Conservation (phyloP, 1,139 yeast genomes). For the Geotrichum reessii region DNA sequence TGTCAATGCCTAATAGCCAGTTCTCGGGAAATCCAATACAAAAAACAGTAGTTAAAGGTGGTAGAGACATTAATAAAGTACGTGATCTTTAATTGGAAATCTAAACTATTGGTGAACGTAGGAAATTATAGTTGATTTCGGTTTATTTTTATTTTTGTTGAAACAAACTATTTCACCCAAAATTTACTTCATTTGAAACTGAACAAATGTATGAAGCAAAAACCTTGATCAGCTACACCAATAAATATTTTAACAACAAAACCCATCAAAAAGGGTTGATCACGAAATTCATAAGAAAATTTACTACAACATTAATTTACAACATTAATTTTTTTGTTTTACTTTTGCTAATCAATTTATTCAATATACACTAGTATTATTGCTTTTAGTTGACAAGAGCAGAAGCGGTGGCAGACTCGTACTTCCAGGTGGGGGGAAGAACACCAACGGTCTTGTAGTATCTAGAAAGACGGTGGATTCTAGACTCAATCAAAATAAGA, state of each 20-base stretch:
- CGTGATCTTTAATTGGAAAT: neutral
- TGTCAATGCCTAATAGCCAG: slow-evolving; percentile 39
- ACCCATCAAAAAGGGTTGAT: neutral
- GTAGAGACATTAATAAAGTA: slow-evolving; percentile 12
- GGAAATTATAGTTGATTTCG: no score
- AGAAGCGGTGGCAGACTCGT: slow-evolving; percentile 99
- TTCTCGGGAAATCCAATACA: slow-evolving; percentile 21
- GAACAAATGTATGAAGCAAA: no score
- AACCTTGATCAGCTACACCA: no score
- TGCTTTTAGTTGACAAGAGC: slow-evolving; percentile 84
- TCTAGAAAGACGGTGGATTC: slow-evolving; percentile 99
- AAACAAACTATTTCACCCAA: no score
- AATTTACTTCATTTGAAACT: no score
- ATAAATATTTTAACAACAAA: no score
- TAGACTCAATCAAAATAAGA: slow-evolving; percentile 98
- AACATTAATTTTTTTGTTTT: neutral
- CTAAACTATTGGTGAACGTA: no score
- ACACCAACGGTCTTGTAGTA: slow-evolving; percentile 99
- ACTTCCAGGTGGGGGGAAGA: slow-evolving; percentile 99
- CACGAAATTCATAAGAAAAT: neutral
- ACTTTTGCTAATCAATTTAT: neutral
- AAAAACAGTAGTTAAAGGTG: slow-evolving; percentile 15
- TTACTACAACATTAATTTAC: neutral
- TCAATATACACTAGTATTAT: slow-evolving; percentile 9
- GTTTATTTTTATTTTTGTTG: no score